phyloP scores from a whole-genome alignment of 495 filamentous ascomycete genomes.

The Aspergillus panamensis region DNA sequence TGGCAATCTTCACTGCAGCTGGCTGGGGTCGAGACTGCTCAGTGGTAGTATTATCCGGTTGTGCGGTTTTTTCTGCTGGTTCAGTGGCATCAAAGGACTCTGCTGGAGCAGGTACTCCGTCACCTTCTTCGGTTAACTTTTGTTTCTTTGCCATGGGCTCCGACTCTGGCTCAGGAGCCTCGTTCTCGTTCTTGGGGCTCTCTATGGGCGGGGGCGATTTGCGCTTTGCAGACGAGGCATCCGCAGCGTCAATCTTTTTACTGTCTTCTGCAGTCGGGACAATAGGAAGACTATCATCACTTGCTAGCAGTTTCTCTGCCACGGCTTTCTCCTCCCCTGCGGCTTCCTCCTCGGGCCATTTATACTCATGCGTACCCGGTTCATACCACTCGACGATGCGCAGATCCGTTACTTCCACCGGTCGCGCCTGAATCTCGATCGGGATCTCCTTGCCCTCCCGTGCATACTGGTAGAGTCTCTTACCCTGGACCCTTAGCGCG shows the following conservation, averaged over 20 bases:
- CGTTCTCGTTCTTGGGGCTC: constrained; percentile 20
- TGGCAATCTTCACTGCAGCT: constrained; percentile 73
- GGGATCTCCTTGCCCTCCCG: constrained; percentile 81
- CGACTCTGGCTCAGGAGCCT: neutral
- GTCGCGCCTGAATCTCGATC: constrained; percentile 73
- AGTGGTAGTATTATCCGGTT: constrained; percentile 3
- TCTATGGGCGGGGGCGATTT: constrained; percentile 34
- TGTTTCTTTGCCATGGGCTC: constrained; percentile 31
- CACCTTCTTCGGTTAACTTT: constrained; percentile 31
- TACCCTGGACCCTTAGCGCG: constrained; percentile 87
- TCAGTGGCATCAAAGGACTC: constrained; percentile 16
- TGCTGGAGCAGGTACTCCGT: constrained; percentile 5
- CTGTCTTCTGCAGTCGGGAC: constrained; percentile 8
- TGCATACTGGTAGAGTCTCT: constrained; percentile 93
- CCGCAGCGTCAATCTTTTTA: constrained; percentile 15
- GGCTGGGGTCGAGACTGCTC: constrained; percentile 39
- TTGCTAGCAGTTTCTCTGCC: constrained; percentile 63
- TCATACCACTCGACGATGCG: constrained; percentile 87
- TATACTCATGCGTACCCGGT: constrained; percentile 67
- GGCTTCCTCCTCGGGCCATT: constrained; percentile 73
- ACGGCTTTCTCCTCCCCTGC: constrained; percentile 65
- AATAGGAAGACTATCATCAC: constrained; percentile 30
- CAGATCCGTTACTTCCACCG: constrained; percentile 70
- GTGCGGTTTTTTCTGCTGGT: constrained; percentile 16
- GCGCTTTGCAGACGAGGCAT: constrained; percentile 26